A percentile compares a stretch with the other conserved stretches of the same genome.
Conservation (phyloP, 2,329 filamentous ascomycete genomes). For the Lachnellula arida region DNA sequence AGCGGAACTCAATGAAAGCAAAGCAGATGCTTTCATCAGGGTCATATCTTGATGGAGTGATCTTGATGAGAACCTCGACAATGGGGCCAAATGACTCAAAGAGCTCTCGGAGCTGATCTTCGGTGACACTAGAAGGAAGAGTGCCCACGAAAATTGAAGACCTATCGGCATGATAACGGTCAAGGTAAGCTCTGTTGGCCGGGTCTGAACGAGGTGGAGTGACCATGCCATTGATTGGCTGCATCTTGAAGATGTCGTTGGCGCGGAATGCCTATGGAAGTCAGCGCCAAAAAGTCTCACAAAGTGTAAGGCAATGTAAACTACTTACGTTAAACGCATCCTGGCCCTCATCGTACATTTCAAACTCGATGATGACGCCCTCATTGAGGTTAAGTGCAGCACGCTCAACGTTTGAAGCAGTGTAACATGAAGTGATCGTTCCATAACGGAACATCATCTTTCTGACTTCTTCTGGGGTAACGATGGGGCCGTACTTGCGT, state of each 20-base stretch:
- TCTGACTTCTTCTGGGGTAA: slow-evolving; percentile 42
- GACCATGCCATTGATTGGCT: slow-evolving; percentile 32
- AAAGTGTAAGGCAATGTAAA: background rate
- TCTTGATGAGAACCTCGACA: slow-evolving; percentile 30
- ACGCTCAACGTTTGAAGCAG: slow-evolving; percentile 23
- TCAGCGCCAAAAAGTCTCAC: slow-evolving; percentile 1
- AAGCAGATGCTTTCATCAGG: slow-evolving; percentile 30
- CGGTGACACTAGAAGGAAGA: slow-evolving; percentile 36
- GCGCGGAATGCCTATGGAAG: slow-evolving; percentile 25
- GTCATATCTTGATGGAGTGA: slow-evolving; percentile 28
- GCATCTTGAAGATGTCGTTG: slow-evolving; percentile 30
- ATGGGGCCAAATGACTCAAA: slow-evolving; percentile 39
- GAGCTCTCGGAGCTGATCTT: slow-evolving; percentile 35
- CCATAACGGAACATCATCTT: slow-evolving; percentile 42
- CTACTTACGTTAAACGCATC: slow-evolving; percentile 45
- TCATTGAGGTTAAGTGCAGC: slow-evolving; percentile 27
- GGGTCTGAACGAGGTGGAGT: slow-evolving; percentile 13
- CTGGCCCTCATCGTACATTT: slow-evolving; percentile 46
- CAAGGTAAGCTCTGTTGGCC: slow-evolving; percentile 25
- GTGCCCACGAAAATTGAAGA: slow-evolving; percentile 46
- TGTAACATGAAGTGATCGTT: slow-evolving; percentile 32
- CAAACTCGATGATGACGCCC: slow-evolving; percentile 45
- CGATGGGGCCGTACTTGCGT: slow-evolving; percentile 33
- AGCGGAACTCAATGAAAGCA: slow-evolving; percentile 33
- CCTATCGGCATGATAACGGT: slow-evolving; percentile 40